Conservation (phyloP, 2,329 filamentous ascomycete genomes). For the Cryphonectria parasitica region DNA sequence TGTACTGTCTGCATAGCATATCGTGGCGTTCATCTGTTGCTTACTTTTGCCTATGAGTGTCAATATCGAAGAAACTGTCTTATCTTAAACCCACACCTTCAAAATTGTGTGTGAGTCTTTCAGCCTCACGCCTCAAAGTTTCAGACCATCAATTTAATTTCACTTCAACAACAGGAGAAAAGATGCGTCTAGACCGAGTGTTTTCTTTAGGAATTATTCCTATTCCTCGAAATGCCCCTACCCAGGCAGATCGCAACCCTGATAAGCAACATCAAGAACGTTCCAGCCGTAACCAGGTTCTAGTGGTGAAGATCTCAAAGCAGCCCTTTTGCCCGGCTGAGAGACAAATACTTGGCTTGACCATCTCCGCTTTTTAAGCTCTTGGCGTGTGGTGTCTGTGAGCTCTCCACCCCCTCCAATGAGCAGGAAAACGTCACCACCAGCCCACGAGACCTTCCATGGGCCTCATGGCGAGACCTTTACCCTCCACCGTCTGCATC, state of each 20-base stretch:
- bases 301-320: not conserved
- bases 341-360: not conserved
- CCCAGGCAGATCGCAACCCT: not conserved
- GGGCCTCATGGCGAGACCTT: constrained; percentile 1
- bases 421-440: not conserved
- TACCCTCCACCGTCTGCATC: not conserved
- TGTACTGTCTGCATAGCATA: not conserved
- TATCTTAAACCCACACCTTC: not conserved
- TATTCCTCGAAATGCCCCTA: not conserved
- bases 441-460: not conserved
- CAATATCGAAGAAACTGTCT: not conserved
- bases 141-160: not conserved
- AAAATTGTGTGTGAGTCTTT: not conserved
- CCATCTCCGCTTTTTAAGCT: constrained; percentile 26
- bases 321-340: not conserved
- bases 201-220: no score
- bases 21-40: not conserved
- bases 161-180: not conserved
- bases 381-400: not conserved
- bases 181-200: not conserved
- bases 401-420: not conserved
- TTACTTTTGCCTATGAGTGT: not conserved
- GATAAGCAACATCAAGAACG: not conserved
- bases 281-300: not conserved
- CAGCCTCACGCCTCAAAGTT: not conserved